phyloP scores from a whole-genome alignment of 352 stramenopile species.

The Phytophthora brassicae region DNA sequence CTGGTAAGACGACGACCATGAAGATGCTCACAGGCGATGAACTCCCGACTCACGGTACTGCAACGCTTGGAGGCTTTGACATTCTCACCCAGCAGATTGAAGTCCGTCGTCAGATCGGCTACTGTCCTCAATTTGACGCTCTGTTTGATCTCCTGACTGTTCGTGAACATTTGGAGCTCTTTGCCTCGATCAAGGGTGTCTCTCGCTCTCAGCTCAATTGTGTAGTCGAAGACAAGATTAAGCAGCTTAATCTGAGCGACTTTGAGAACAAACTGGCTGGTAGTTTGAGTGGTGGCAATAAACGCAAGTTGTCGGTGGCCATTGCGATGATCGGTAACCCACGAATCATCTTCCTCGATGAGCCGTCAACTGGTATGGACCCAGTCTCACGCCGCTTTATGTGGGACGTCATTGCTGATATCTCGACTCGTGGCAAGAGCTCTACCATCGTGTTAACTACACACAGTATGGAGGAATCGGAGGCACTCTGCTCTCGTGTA shows the following conservation, averaged over 20 bases:
- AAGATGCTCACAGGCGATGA: constrained; percentile 94
- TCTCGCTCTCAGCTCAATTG: constrained; percentile 36
- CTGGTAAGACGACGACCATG: constrained; percentile 95
- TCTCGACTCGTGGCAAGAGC: constrained; percentile 62
- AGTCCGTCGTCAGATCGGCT: constrained; percentile 82
- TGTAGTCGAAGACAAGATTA: constrained; percentile 78
- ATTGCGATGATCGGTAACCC: constrained; percentile 94
- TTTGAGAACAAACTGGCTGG: constrained; percentile 83
- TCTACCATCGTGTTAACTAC: constrained; percentile 92
- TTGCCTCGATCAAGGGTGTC: constrained; percentile 88
- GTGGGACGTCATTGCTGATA: constrained; percentile 90
- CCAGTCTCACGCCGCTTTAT: constrained; percentile 93
- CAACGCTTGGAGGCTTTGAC: constrained; percentile 67
- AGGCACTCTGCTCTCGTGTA: constrained; percentile 94
- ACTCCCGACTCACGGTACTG: constrained; percentile 50
- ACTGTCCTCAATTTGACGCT: constrained; percentile 93
- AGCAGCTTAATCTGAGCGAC: constrained; percentile 76
- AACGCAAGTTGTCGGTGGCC: constrained; percentile 94
- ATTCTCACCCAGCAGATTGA: constrained; percentile 75
- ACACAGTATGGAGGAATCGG: constrained; percentile 96
- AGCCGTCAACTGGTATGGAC: constrained; percentile 94
- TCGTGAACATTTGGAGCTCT: constrained; percentile 86
- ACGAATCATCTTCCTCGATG: constrained; percentile 91
- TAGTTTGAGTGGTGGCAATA: constrained; percentile 91
- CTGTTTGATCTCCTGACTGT: constrained; percentile 83